These are phyloP conservation scores for Rosa chinensis DNA, from an alignment of 306 rosid genomes.

Conservation along the genomic window DNA sequence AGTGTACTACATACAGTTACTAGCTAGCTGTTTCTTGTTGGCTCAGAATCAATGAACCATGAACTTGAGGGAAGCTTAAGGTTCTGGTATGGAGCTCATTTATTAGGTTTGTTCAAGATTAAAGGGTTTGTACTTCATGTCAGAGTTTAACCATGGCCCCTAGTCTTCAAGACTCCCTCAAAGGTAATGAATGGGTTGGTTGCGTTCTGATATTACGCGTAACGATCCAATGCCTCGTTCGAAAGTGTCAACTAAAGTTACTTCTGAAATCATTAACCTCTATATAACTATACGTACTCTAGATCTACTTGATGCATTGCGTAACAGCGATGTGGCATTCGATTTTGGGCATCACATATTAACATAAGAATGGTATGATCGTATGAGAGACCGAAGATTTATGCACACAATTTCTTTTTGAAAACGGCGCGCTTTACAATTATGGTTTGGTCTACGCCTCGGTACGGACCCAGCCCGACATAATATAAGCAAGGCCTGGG, in stretches of 20 bases:
- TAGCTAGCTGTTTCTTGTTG: constrained; percentile 7
- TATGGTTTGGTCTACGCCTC: too few relatives aligned
- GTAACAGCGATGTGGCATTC: background rate
- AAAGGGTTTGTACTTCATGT: constrained; percentile 3
- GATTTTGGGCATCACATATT: background rate
- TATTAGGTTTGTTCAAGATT: background rate
- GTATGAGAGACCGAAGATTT: background rate
- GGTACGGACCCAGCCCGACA: too few relatives aligned
- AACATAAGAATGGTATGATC: background rate
- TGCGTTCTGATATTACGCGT: background rate
- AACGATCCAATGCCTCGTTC: background rate
- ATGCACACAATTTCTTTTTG: background rate
- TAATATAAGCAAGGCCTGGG: too few relatives aligned
- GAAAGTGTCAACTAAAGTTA: too few relatives aligned
- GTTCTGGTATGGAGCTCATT: background rate
- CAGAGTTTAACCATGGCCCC: background rate
- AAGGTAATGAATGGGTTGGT: background rate
- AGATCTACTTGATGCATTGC: background rate
- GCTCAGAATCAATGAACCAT: background rate
- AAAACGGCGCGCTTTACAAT: background rate
- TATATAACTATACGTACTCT: background rate
- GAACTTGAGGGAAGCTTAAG: background rate
- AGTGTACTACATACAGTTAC: background rate
- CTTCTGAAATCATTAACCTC: too few relatives aligned
- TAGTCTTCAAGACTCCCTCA: background rate